Base-by-base conservation (phyloP, 2,329 filamentous ascomycete genomes). In the Malbranchea cinnamomea region DNA sequence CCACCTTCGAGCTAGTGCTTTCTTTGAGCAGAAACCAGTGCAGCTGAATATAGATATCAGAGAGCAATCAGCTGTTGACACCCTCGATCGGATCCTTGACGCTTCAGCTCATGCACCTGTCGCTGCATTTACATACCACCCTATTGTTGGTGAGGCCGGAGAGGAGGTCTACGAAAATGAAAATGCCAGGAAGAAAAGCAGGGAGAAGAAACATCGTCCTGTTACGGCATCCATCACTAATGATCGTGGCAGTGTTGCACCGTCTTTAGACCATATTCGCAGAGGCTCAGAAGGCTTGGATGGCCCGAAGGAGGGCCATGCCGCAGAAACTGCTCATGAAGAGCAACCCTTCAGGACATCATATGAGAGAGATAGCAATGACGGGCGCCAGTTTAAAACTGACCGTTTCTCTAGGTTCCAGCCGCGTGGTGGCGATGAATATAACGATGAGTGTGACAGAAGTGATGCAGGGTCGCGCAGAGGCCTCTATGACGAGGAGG, bases 41-140 rank as follows among this genome's bases (percentile, higher is more conserved):
- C 44, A 59, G 1, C 60, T 72, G 25, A 62, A 74, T 28, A 56
- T 74, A 22, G 54, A 70, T 22, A 54, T 73, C 23, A 66, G 69
- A 50, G 74, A 80, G 34, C 78, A 81, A 11, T 95, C 89, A 15
- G 85, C 87, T 7, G 81, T 84, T 48, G 77, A 72, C 23, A 93
- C 87, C 0, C 67, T 98, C 5, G 85, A 98, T 41, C 85, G 74
- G 49, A 91, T 98, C 31, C 67, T 98, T 10, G 79, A 93, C 48
- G 89, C 87, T 5, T 89, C 87, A 2, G 80, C 82, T 2, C 71
- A 68, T 36, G 87, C 89, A 0, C 89, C 89, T 1, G 84, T 93
- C 17, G 82, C 67, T 41, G 87, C 85, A 15, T 95, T 95, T 45
- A 92, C 80, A 0, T 83, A 94, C 46, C 84, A 94, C 50, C 71